Evolutionary conservation across 495 filamentous ascomycete genomes (phyloP), one percentile per base, ranked within the genome.

Genomic region (Lentithecium fluviatile): DNA sequence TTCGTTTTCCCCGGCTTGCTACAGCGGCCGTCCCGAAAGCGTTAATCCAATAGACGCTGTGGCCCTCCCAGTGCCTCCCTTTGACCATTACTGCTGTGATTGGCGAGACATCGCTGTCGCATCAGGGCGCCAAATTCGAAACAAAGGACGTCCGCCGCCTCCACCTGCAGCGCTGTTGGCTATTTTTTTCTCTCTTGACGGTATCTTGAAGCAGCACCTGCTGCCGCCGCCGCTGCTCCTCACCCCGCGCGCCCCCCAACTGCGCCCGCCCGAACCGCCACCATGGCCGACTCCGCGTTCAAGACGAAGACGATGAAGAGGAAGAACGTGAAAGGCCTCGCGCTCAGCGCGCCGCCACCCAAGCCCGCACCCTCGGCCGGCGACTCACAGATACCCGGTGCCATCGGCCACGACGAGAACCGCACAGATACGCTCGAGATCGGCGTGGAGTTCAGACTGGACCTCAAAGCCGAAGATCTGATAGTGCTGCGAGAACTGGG

Each of bases 311-410:
- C 95, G 49, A 83, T 98, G 82, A 96, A 95, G 83, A 87, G 93
- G 77, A 96, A 97, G 82, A 98, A 97, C 72, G 83, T 92, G 73
- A 97, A 96, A 74, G 94, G 92, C n/a, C 85, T 98, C 17, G 89
- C 88, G 52, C 76, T 97, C 67, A 87, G 82, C 65, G 81, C 85
- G 19, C 80, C 88, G 17, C 83, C 87, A 21, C 79, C 85, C n/a
- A 74, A 79, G 56, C 56, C 80, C 10, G 83, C 80, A 6, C 77
- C 83, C 12, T 82, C 85, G 20, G 81, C 79, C 64, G 78, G 74
- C 68, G 87, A 81, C 74, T 74, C 80, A 29, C 84, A 85, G 67
- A 74, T 78, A 45, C 79, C 82, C 5, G 86, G 83, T 24, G 79
- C 79, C 21, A 73, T 82, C 56, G 85, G 82, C n/a, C 85, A 86